A percentile compares a stretch with the other conserved stretches of the same genome.
Conservation (phyloP, 2,329 filamentous ascomycete genomes). For the Fusarium scirpi region DNA sequence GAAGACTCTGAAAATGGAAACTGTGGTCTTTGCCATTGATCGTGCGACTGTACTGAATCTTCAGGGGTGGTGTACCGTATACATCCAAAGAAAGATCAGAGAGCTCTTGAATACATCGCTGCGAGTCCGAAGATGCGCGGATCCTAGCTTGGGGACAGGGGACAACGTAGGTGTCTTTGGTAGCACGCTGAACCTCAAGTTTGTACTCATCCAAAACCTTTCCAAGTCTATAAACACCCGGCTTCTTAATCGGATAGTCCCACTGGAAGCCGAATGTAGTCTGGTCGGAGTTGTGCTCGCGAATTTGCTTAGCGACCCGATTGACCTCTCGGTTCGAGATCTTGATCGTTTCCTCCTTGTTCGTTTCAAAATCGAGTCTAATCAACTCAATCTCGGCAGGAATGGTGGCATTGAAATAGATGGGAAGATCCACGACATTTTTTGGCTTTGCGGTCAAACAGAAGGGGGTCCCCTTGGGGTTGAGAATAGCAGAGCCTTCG, state of each 20-base stretch:
- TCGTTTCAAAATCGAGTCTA: constrained; percentile 85
- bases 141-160: constrained; percentile 85
- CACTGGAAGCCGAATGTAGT: constrained; percentile 72
- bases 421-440: constrained; percentile 75
- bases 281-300: constrained; percentile 74
- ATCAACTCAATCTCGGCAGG: constrained; percentile 91
- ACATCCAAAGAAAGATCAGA: constrained; percentile 88
- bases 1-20: constrained; percentile 92
- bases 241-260: constrained; percentile 82
- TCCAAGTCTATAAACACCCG: constrained; percentile 86
- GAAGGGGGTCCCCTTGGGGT: constrained; percentile 82
- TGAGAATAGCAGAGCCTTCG: constrained; percentile 92
- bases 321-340: constrained; percentile 80
- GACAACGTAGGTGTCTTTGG: constrained; percentile 85
- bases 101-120: constrained; percentile 87
- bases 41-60: constrained; percentile 90
- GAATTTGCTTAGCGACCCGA: constrained; percentile 75
- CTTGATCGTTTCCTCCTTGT: constrained; percentile 81
- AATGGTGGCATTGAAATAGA: constrained; percentile 92
- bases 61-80: constrained; percentile 88
- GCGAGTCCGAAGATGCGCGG: constrained; percentile 67
- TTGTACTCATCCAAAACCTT: constrained; percentile 94
- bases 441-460: constrained; percentile 77
- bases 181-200: constrained; percentile 84
- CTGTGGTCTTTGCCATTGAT: constrained; percentile 87